Base-by-base conservation (phyloP, 139 green algal species). In the Nannochloris sp. region DNA sequence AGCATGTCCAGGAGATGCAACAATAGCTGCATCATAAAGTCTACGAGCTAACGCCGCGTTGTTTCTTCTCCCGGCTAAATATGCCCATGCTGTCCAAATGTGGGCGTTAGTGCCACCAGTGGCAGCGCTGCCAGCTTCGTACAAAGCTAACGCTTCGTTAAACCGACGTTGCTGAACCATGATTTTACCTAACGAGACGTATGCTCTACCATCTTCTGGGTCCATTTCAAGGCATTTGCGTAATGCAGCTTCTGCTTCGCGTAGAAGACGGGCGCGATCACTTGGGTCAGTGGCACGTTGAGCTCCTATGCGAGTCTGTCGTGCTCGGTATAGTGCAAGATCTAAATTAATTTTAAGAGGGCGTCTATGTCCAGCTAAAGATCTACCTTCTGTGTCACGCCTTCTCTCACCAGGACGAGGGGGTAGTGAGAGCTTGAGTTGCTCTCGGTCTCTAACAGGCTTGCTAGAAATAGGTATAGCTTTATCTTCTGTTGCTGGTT, bases 71-170 rank as follows among this genome's bases (percentile, higher is more conserved):
- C 61, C 70, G 68, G 97, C 93, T 57, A 99, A 68, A 60, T 87
- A 85, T 5, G 89, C 93, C 88, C 90, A 97, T 0, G 89, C 73
- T 29, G 91, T 81, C 93, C 93, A 98, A 19, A 98, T 81, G 73
- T 89, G 94, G 0, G 90, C 76, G 64, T 96, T 98, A 19, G 78
- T 59, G 5, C 87, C 85, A 23, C 69, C 82, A 59, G 88, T 90
- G 53, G 83, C 88, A 24, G 80, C 65, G 58, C 74, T 85, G 7
- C 93, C 93, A 37, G 90, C 71, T 65, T 95, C 81, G 67, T 97
- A 97, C n/a, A 97, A 64, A 29, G 63, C 39, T 2, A 84, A 60
- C n/a, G 93, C 93, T 65, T 95, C 89, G 0, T 95, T 79, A 47
- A 76, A 83, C 0, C 86, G 73, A 53, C 78, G 79, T 71, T 90